phyloP scores from a whole-genome alignment of 352 stramenopile genomes.

The Globisporangium camurandrum region DNA sequence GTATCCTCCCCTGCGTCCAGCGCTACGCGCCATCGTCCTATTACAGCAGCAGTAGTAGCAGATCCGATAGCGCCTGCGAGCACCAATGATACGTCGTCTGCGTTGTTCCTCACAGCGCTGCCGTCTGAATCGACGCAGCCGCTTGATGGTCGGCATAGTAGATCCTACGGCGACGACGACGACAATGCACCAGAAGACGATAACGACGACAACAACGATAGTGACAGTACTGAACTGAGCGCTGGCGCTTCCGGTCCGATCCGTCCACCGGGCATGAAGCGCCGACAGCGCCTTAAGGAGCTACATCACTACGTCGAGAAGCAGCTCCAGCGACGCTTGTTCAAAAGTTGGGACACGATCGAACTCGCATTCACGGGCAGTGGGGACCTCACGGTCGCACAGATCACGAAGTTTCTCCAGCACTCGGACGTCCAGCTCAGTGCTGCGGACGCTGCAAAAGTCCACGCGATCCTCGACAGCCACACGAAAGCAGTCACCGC shows the following conservation, averaged over 20 bases:
- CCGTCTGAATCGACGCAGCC: neutral
- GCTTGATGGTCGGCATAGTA: too few species aligned
- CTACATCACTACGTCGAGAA: constrained; percentile 56
- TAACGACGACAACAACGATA: neutral
- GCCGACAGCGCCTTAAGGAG: constrained; percentile 46
- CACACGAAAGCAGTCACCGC: constrained; percentile 13
- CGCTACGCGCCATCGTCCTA: neutral
- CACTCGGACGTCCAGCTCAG: constrained; percentile 63
- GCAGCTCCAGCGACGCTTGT: constrained; percentile 61
- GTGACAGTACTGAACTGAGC: neutral
- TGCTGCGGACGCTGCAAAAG: constrained; percentile 39
- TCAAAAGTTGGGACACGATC: constrained; percentile 63
- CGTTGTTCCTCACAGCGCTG: constrained; percentile 18
- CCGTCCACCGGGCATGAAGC: constrained; percentile 32
- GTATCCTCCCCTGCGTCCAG: too few species aligned
- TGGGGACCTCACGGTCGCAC: constrained; percentile 48
- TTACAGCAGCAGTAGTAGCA: neutral
- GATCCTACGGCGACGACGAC: neutral
- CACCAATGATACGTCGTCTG: neutral
- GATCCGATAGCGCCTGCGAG: neutral
- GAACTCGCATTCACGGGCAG: constrained; percentile 59
- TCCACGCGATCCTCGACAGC: constrained; percentile 51
- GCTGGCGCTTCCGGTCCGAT: neutral
- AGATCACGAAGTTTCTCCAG: constrained; percentile 70
- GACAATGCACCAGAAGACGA: constrained; percentile 7